Evolutionary conservation across 202 grass and related monocot genomes (phyloP), one percentile per base, ranked within the genome.

Genomic region (Setaria italica): DNA sequence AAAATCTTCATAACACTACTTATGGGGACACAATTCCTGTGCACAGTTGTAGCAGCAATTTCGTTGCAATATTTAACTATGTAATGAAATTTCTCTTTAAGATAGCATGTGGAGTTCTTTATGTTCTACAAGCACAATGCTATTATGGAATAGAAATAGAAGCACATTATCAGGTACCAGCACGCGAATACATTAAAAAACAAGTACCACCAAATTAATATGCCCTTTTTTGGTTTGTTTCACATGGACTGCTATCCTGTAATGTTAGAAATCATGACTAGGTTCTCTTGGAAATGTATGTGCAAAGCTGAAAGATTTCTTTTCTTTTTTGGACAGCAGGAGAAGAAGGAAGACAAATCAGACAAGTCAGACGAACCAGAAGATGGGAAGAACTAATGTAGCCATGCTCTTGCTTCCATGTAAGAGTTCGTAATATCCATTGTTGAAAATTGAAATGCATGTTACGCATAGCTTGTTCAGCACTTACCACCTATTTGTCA

Each of bases 281-380:
- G 29, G 3, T 15, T 77, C 37, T 76, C 21, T 50, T 70, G 17
- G 14, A 60, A 21, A 60, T 55, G 2, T 65, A 62, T 64, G 11
- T 89, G 17, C 25, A 58, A 74, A 63, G 46, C 77, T 84, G 43
- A 82, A 82, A 25, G 39, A 51, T 76, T 21, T 57, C 51, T 37
- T 55, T 58, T 34, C 58, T 81, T 48, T 56, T 70, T 85, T 63
- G 9, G 21, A 37, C 89, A 93, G 85, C 85, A 95, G 83, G 92
- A 95, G 88, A 87, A 95, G 82, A 89, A 95, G 83, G 93, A 95
- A 85, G 92, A 97, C 33, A 92, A 93, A 34, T 90, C 93, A 81
- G 92, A 97, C 39, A 92, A 93, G 47, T 74, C 83, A 1, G 89
- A 93, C 80, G 95, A 92, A 79, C 75, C 80, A 34, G 93, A 93